A percentile compares a stretch with the other conserved stretches of the same genome.
phyloP scores from a whole-genome alignment of 1,139 yeast genomes.

The Scheffersomyces quercinus region DNA sequence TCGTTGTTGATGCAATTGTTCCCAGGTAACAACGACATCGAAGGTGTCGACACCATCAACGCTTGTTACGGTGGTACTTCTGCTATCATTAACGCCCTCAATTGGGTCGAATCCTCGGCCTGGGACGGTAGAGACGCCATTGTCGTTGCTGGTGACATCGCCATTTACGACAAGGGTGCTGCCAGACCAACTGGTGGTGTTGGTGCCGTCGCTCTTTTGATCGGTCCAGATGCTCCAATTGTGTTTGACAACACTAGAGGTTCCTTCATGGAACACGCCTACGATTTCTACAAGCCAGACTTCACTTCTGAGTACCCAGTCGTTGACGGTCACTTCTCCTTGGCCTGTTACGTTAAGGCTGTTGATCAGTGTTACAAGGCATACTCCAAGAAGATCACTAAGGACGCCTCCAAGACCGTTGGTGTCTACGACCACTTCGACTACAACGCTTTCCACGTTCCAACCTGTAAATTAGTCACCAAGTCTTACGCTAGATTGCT shows the following conservation, averaged over 20 bases:
- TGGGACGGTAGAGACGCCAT: slow-evolving; percentile 99
- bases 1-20: slow-evolving; percentile 94
- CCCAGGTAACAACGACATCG: slow-evolving; percentile 85
- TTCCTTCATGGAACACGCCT: slow-evolving; percentile 91
- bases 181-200: slow-evolving; percentile 99
- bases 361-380: slow-evolving; percentile 81
- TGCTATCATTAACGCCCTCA: slow-evolving; percentile 88
- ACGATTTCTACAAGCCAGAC: slow-evolving; percentile 98
- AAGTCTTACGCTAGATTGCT: slow-evolving; percentile 92
- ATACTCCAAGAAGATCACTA: slow-evolving; percentile 79
- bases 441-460: slow-evolving; percentile 97
- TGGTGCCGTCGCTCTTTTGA: slow-evolving; percentile 91
- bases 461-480: slow-evolving; percentile 92
- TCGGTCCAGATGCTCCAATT: slow-evolving; percentile 98
- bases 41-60: slow-evolving; percentile 94
- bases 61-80: slow-evolving; percentile 99
- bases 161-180: slow-evolving; percentile 94
- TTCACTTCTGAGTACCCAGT: slow-evolving; percentile 95
- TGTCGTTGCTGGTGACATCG: slow-evolving; percentile 97
- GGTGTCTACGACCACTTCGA: slow-evolving; percentile 76
- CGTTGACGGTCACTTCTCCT: slow-evolving; percentile 96
- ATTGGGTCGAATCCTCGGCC: slow-evolving; percentile 94
- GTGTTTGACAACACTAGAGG: slow-evolving; percentile 90
- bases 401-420: slow-evolving; percentile 54
- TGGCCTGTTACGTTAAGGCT: slow-evolving; percentile 92